Base-by-base conservation (phyloP, 1,284 basidiomycete species). In the Rhodotorula glutinis region DNA sequence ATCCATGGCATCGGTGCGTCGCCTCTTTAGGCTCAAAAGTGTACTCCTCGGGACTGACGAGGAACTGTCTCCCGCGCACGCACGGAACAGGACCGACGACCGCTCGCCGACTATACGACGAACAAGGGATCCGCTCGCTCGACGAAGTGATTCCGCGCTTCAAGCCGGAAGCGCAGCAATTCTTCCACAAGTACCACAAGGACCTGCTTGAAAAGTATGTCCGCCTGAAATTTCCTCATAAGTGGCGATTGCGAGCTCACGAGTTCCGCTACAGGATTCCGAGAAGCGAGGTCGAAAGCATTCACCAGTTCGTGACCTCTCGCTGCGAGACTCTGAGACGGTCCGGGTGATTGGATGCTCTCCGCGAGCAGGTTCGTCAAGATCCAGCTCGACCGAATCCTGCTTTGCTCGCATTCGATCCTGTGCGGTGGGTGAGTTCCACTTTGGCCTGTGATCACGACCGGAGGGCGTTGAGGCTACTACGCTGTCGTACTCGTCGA, bases 1-100 rank as follows among this genome's bases (percentile, higher is more conserved):
- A 79, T 91, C 67, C 85, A 90, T 60, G 87, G 88, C 11, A 85
- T 91, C 43, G 89, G 89, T 62, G n/a, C n/a, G n/a, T n/a, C n/a
- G n/a, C n/a, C n/a, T n/a, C n/a, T n/a, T n/a, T n/a, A n/a, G n/a
- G n/a, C n/a, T n/a, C n/a, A n/a, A n/a, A n/a, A n/a, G n/a, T n/a
- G n/a, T n/a, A n/a, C n/a, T n/a, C n/a, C n/a, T n/a, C n/a, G n/a
- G n/a, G n/a, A n/a, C n/a, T n/a, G n/a, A n/a, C n/a, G n/a, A n/a
- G n/a, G n/a, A n/a, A n/a, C n/a, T n/a, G n/a, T n/a, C n/a, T n/a
- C n/a, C n/a, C n/a, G n/a, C n/a, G n/a, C n/a, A n/a, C n/a, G n/a
- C n/a, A 11, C 13, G 47, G 27, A 38, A 38, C 52, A 62, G 54
- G 60, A 2, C n/a, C 38, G 4, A 25, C 17, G 21, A 51, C n/a